Evolutionary conservation across 495 filamentous ascomycete species (phyloP), one percentile per base, ranked within the genome.

Genomic region (Podospora appendiculata): DNA sequence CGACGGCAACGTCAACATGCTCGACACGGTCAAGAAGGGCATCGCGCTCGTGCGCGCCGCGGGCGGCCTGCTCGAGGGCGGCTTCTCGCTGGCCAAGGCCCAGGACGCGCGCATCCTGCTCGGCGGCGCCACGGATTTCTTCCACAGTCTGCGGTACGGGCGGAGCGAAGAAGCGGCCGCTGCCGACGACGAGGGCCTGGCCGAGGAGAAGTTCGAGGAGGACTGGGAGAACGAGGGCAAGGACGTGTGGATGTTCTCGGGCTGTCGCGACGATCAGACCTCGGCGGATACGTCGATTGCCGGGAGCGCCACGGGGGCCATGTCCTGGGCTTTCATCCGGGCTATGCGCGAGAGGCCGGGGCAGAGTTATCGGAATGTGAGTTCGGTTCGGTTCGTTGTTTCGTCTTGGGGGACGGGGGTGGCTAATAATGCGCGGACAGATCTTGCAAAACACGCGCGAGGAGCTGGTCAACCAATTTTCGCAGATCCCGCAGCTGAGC

Each of bases 181-280:
- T n/a, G 58, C 58, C 7, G 70, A 78, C 52, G 70, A 77, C 41
- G 70, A 76, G 36, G 78, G 78, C 0, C 60, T 82, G 14, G 77
- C 67, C 0, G 62, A 71, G 33, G 77, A 80, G 47, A 69, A 73
- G 42, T 82, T 78, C 57, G 60, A 65, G 32, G 73, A 76, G 50
- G 60, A 79, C 50, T 83, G 72, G 71, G 66, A 70, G 46, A 66
- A 66, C 36, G 76, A 79, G 54, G 75, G 76, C 11, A 73, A 76
- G 50, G 60, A 79, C 48, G 80, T 81, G 33, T 79, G 73, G 62
- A 81, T 84, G 80, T 82, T 80, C 55, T 74, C 68, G 43, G 80
- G 80, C 4, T 84, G 80, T 59, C 64, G 71, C 12, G 80, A 82
- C 62, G 73, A 82, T 51, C 79, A 84, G 68, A 83, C 80, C 1